These are phyloP conservation scores for Penicillium argentinense DNA, from an alignment of 495 filamentous ascomycete genomes.

Conservation along the genomic window DNA sequence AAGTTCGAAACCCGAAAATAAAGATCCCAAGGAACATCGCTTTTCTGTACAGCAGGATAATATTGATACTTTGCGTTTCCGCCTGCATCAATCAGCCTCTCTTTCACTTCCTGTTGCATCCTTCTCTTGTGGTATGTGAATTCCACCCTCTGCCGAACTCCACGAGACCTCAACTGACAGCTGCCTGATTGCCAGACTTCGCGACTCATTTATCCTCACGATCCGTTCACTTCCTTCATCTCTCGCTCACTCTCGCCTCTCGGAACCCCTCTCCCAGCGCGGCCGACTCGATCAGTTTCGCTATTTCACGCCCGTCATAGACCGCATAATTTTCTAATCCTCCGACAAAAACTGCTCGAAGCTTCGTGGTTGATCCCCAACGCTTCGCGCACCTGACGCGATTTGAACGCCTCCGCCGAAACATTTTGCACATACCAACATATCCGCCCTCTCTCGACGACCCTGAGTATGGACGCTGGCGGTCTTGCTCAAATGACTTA, in stretches of 20 bases:
- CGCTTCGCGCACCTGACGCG: slow-evolving; percentile 16
- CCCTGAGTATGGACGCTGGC: slow-evolving; percentile 92
- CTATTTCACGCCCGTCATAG: slow-evolving; percentile 20
- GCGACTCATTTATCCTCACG: slow-evolving; percentile 12
- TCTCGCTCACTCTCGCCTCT: slow-evolving; percentile 1
- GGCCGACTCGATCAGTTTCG: slow-evolving; percentile 4
- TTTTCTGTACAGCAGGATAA: slow-evolving; percentile 29
- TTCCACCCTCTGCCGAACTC: neutral
- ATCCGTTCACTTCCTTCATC: slow-evolving; percentile 15
- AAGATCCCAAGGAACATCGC: neutral
- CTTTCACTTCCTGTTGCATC: slow-evolving; percentile 18
- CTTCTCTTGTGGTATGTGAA: slow-evolving; percentile 26
- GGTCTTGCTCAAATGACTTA: slow-evolving; percentile 99
- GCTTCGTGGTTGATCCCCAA: slow-evolving; percentile 36
- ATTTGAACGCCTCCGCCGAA: slow-evolving; percentile 7
- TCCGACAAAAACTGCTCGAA: slow-evolving; percentile 22
- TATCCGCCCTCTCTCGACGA: slow-evolving; percentile 25
- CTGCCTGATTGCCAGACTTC: slow-evolving; percentile 15
- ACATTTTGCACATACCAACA: slow-evolving; percentile 38
- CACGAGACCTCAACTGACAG: slow-evolving; percentile 13
- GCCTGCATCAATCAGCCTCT: slow-evolving; percentile 15
- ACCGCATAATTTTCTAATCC: slow-evolving; percentile 42
- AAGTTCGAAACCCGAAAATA: neutral
- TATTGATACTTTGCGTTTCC: slow-evolving; percentile 10
- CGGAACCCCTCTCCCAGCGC: slow-evolving; percentile 11